Base-by-base conservation (phyloP, 106 monocot species). In the Dioscorea alata region DNA sequence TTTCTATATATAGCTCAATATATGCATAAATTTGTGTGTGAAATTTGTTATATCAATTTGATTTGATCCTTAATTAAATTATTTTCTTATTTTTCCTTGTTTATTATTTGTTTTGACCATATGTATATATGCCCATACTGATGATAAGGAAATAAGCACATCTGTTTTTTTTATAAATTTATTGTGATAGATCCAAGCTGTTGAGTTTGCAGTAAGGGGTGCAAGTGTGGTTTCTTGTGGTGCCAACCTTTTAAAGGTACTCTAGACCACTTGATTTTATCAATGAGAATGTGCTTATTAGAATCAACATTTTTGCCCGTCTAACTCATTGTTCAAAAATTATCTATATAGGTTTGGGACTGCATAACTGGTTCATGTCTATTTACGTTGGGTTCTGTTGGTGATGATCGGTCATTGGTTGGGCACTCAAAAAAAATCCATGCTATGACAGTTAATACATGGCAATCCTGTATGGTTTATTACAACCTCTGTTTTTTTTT, bases 301-400 rank as follows among this genome's bases (percentile, higher is more conserved):
- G 6, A 32, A 62, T 14, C 32, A 16, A 2, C 16, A 12, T 15
- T 2, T 62, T 15, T 12, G 15, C 14, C 17, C 60, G 17, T 54
- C 18, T 32, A 33, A 34, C 59, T 70, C 21, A 0, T 23, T 70
- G 20, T 50, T 56, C 7, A 5, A 25, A 32, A 57, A 25, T 56
- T 57, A 54, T 33, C 50, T 23, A 68, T 64, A 59, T 78, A 88
- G 93, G 86, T 93, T 8, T 93, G 93, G 93, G 93, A 93, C 74
- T 89, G 89, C 70, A 93, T 75, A 50, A 93, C 93, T 72, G 93
- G 93, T 73, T 93, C 93, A 60, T 93, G 93, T 62, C 88, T 93
- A 61, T 93, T 76, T 77, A 89, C 88, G 1, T 70, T 93, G 66
- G 93, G 93, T 42, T 68, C 74, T 60, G 20, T 17, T 59, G 58